Conservation (phyloP, 1,284 basidiomycete genomes). For the Volvariella volvacea region DNA sequence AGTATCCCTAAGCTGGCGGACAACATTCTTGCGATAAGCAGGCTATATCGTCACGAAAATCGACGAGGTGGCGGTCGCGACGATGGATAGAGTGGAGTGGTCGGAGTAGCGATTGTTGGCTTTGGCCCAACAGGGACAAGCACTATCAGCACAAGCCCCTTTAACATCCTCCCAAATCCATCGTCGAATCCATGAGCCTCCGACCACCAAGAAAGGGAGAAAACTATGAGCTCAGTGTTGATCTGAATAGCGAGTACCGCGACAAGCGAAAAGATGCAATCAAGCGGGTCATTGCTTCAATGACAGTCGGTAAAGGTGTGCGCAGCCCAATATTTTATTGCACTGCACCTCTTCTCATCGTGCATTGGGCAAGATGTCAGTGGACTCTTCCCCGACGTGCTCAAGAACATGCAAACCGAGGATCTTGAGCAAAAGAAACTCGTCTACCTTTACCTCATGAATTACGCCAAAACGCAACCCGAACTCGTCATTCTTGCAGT, state of each 20-base stretch:
- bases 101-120: too few relatives aligned
- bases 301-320: constrained; percentile 91
- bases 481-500: constrained; percentile 97
- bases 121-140: constrained; percentile 5
- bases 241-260: constrained; percentile 93
- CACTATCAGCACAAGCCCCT: constrained; percentile 5
- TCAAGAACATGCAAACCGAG: constrained; percentile 98
- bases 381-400: constrained; percentile 94
- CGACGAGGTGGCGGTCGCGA: too few relatives aligned
- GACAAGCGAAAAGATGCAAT: constrained; percentile 98
- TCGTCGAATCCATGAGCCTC: constrained; percentile 41
- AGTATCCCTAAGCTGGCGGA: too few relatives aligned
- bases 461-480: constrained; percentile 97
- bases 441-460: constrained; percentile 97
- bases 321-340: background rate
- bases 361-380: constrained; percentile 62
- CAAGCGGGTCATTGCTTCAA: constrained; percentile 92
- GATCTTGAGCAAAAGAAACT: constrained; percentile 96
- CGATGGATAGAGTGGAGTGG: too few relatives aligned
- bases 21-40: too few relatives aligned
- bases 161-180: constrained; percentile 1
- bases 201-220: constrained; percentile 75
- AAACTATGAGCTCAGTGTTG: constrained; percentile 91
- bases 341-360: background rate
- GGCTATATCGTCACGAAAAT: too few relatives aligned